Evolutionary conservation across 352 stramenopile species (phyloP).

Genomic region (Globisporangium okanoganense): DNA sequence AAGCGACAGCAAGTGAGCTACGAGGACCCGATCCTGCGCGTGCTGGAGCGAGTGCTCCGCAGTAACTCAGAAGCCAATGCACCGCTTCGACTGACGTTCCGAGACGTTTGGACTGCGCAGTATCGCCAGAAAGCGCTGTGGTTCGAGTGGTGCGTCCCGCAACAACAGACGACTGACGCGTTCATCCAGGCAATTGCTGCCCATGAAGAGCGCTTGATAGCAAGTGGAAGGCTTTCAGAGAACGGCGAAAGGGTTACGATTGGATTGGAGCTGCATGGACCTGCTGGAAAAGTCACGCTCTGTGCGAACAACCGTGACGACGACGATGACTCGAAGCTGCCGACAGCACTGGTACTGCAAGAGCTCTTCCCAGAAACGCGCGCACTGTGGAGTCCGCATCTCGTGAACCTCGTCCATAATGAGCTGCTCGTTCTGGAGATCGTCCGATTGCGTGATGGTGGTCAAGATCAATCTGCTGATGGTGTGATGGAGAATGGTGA

Average conservation of each 20-base stretch:
- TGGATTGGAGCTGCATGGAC: conserved; percentile 3
- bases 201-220: background rate
- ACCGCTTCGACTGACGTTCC: conserved; percentile 14
- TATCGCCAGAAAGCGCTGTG: conserved; percentile 12
- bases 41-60: background rate
- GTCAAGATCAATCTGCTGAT: background rate
- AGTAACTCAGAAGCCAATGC: background rate
- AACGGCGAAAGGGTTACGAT: background rate
- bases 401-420: conserved; percentile 20
- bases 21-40: conserved; percentile 5
- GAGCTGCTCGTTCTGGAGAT: conserved; percentile 39
- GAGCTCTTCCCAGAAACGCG: conserved; percentile 26
- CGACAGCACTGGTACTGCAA: conserved; percentile 8
- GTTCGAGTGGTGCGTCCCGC: conserved; percentile 1
- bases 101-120: conserved; percentile 1
- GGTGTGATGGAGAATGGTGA: background rate
- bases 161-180: background rate
- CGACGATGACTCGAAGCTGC: conserved; percentile 1
- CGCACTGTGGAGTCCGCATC: conserved; percentile 12
- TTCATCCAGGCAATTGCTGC: background rate
- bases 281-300: background rate
- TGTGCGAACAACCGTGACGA: background rate
- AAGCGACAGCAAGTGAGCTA: background rate
- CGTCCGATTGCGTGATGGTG: background rate
- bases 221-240: no score